phyloP scores from a whole-genome alignment of 2,329 filamentous ascomycete species.

The Scedosporium minutisporum region DNA sequence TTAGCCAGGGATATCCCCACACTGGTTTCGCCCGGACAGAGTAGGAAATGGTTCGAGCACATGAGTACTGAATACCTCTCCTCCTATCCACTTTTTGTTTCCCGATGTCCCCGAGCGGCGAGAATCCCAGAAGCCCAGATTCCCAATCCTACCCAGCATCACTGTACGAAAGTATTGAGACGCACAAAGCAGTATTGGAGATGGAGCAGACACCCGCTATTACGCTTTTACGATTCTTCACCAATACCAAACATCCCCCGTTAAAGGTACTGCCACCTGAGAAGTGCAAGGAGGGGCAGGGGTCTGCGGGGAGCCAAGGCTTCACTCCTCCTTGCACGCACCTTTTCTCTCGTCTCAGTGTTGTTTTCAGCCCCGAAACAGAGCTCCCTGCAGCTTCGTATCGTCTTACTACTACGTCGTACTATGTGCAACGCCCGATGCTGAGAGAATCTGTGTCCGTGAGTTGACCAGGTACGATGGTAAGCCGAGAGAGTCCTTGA shows the following conservation, averaged over 20 bases:
- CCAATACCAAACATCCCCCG: neutral
- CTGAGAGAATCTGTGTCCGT: neutral
- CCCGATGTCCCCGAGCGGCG: constrained; percentile 2
- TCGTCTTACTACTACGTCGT: neutral
- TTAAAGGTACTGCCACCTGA: neutral
- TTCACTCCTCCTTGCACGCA: neutral
- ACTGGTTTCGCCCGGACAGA: neutral
- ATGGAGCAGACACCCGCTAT: too few relatives aligned
- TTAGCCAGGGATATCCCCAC: neutral
- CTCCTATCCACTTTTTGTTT: constrained; percentile 1
- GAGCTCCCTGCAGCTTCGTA: neutral
- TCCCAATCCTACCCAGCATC: neutral
- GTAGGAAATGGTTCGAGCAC: neutral
- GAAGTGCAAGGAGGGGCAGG: constrained; percentile 4
- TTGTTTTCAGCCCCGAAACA: neutral
- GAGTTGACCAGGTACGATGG: too few relatives aligned
- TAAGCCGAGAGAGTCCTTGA: too few relatives aligned
- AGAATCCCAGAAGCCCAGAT: neutral
- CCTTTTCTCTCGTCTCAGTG: neutral
- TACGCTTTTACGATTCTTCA: neutral
- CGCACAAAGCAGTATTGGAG: neutral
- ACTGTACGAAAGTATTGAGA: too few relatives aligned
- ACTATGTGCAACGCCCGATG: neutral
- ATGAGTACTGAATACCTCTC: neutral
- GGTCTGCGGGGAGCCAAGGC: constrained; percentile 3